Conservation (phyloP, 208 protist species). For the Crithidia brevicula region DNA sequence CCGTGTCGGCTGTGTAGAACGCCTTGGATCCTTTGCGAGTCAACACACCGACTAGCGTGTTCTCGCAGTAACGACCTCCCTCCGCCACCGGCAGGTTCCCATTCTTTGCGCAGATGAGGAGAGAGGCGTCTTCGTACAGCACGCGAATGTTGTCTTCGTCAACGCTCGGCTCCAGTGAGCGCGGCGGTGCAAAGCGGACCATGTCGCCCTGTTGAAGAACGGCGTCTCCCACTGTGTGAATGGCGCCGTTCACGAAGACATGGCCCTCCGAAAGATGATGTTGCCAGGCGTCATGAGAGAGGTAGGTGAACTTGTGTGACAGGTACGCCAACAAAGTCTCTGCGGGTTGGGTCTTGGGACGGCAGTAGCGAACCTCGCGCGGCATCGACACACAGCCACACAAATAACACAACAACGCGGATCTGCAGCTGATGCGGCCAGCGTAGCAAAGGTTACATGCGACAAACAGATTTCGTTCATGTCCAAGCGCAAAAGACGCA, state of each 20-base stretch:
- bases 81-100: slow-evolving; percentile 83
- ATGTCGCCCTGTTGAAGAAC: slow-evolving; percentile 60
- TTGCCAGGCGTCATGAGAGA: slow-evolving; percentile 51
- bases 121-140: slow-evolving; percentile 54
- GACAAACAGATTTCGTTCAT: too few species aligned
- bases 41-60: slow-evolving; percentile 74
- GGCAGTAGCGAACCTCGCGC: slow-evolving; percentile 63
- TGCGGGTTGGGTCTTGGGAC: slow-evolving; percentile 46
- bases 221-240: slow-evolving; percentile 15
- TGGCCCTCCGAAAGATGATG: slow-evolving; percentile 57
- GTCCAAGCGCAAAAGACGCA: too few species aligned
- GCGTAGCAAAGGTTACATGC: too few species aligned
- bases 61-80: slow-evolving; percentile 82
- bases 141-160: slow-evolving; percentile 61
- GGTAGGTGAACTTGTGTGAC: slow-evolving; percentile 57
- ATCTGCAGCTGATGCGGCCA: too few species aligned
- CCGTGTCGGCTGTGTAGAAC: slow-evolving; percentile 12
- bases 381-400: too few species aligned
- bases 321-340: slow-evolving; percentile 63
- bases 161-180: slow-evolving; percentile 65
- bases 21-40: slow-evolving; percentile 17
- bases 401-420: too few species aligned
- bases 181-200: slow-evolving; percentile 72
- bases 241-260: slow-evolving; percentile 39
- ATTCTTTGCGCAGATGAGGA: slow-evolving; percentile 79